Evolutionary conservation across 257 asterid genomes (phyloP), one percentile per base, ranked within the genome.

Genomic region (Asclepias syriaca): DNA sequence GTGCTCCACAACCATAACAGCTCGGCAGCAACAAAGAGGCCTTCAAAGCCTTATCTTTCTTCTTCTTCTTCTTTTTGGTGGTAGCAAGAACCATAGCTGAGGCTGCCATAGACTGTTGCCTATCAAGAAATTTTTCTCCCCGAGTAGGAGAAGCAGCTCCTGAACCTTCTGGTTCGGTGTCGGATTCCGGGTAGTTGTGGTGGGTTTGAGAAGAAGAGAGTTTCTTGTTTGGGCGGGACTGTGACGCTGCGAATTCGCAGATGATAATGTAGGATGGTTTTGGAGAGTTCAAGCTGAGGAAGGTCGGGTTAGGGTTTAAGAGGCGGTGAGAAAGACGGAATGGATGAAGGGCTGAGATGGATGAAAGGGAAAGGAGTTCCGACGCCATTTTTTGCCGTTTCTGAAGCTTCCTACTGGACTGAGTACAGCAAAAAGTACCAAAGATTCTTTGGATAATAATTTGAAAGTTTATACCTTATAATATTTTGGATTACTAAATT

Each of bases 1-100:
- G 94, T 54, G 98, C 96, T 77, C 98, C 98, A 71, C 98, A 93
- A 51, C 97, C 98, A 39, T 93, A 93, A 74, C 98, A 93, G 76
- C 87, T 72, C 19, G 85, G 81, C 58, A 78, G 80, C 57, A 69
- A 16, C 11, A 85, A 70, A 53, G 87, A 72, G 54, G 80, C 65
- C 74, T 86, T 88, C 73, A 74, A 75, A 32, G 79, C 80, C 66
- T 81, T 89, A 15, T 74, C 87, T 37, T 68, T 79, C 65, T 80
- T 76, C 76, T 82, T 81, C 74, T 66, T 74, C 78, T 78, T 84
- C 70, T 84, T 82, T 29, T 81, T 75, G 78, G 76, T 72, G 18
- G 66, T 78, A 0, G 81, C 56, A 11, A 81, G 74, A 48, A 84
- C 81, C 29, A 79, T 27, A 60, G 86, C 72, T 6, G 92, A 80